Percentiles rank a stretch among this genome's conserved stretches.
Evolutionary conservation across 345 rosid species (phyloP).

Genomic region (Gossypium anomalum): DNA sequence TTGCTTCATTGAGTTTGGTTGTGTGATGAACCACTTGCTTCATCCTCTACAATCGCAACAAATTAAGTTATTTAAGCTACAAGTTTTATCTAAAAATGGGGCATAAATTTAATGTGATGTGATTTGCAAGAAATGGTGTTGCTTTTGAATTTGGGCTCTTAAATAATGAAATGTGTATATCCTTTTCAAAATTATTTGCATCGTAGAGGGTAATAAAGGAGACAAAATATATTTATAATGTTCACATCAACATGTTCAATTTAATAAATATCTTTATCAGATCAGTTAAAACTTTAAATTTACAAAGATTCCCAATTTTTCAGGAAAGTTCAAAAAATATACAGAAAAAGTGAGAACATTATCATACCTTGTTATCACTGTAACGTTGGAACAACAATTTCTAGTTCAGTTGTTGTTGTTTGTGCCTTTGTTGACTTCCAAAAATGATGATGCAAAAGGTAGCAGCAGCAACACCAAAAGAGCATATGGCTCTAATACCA

Average conservation of each 20-base stretch:
- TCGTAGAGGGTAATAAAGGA: background rate
- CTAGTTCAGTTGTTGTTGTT: conserved; percentile 41
- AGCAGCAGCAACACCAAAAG: conserved; percentile 89
- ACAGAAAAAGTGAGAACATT: background rate
- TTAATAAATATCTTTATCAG: conserved; percentile 6
- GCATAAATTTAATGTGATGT: too few relatives aligned
- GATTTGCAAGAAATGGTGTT: background rate
- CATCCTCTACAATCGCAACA: conserved; percentile 43
- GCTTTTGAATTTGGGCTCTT: background rate
- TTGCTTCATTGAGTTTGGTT: conserved; percentile 58
- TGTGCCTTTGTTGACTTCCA: conserved; percentile 53
- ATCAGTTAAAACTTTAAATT: conserved; percentile 2
- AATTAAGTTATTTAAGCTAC: conserved; percentile 3
- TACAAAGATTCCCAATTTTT: background rate
- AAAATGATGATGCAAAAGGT: conserved; percentile 58
- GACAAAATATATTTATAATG: background rate
- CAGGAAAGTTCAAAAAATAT: background rate
- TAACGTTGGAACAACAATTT: conserved; percentile 61
- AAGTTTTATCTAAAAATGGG: background rate
- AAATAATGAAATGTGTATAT: background rate
- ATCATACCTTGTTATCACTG: conserved; percentile 65
- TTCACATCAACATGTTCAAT: background rate
- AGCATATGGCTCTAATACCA: conserved; percentile 85
- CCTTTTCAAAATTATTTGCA: background rate
- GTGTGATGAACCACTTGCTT: conserved; percentile 67